Base-by-base conservation (phyloP, 352 stramenopile genomes). In the Globisporangium paroecandrum region DNA sequence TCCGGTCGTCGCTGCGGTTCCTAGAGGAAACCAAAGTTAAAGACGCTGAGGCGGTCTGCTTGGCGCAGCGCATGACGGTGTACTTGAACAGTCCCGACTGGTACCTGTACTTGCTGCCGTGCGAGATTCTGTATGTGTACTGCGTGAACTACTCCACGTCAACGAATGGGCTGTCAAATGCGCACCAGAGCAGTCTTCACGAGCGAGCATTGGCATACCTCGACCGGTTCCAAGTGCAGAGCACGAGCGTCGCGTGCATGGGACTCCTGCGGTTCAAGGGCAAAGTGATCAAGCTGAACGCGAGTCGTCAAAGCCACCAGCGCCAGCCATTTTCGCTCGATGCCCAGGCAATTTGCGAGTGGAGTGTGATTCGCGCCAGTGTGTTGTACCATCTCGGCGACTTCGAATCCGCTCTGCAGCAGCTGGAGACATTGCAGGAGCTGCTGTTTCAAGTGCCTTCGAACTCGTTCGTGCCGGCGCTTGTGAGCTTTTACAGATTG, bases 91-190 rank as follows among this genome's bases (percentile, higher is more conserved):
- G 65, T 24, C 61, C 46, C 41, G 77, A 83, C 54, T 68, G 68
- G 49, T 76, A 75, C 15, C 29, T 85, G 27, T 43, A 64, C 29
- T 46, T 83, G 20, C 51, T 85, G 22, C 77, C 77, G 0, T 74
- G 63, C 64, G 77, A 85, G 61, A 58, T 83, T 3, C 41, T 85
- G 29, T 83, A 83, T 47, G 62, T 85, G 3, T 72, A 78, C 54
- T 78, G 68, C 60, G 68, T 65, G 22, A 80, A 64, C 32, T 69
- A 64, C 22, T 55, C 15, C 22, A 61, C 36, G 3, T 56, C 55
- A n/a, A 57, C 61, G n/a, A 15, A 27, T 10, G 34, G n/a, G 29
- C 32, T 13, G 3, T n/a, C 38, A 62, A 65, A 24, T 38, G 20
- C 56, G n/a, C 38, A 59, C 20, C 43, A 56, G 41, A 41, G 29